Percentiles rank a stretch among this genome's conserved stretches.
phyloP scores from a whole-genome alignment of 345 rosid species.

The Eucalyptus leucophloia region DNA sequence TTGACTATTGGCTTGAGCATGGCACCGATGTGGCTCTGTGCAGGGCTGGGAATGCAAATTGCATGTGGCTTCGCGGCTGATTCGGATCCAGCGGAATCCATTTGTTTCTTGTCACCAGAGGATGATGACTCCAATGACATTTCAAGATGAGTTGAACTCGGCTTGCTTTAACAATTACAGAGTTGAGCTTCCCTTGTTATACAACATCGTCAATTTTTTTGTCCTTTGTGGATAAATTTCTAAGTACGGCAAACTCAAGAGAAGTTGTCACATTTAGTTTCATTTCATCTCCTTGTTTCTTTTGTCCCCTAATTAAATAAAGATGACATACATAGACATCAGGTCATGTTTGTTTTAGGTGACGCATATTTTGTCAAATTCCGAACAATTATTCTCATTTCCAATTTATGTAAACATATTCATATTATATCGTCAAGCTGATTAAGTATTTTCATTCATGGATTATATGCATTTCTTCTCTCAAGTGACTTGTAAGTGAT shows the following conservation, averaged over 20 bases:
- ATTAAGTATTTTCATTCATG: background rate
- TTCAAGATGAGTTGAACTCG: background rate
- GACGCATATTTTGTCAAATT: background rate
- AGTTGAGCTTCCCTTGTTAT: background rate
- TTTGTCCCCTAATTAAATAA: background rate
- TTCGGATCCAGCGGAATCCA: background rate
- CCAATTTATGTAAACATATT: background rate
- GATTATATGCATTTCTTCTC: background rate
- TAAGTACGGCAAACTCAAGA: background rate
- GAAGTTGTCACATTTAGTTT: background rate
- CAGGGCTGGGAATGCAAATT: background rate
- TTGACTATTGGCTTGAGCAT: background rate
- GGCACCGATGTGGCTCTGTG: conserved; percentile 2
- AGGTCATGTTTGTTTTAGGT: background rate
- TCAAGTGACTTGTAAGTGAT: background rate
- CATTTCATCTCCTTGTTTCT: background rate
- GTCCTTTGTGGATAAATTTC: background rate
- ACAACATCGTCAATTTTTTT: background rate
- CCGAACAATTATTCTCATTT: too few species aligned
- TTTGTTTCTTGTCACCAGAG: background rate
- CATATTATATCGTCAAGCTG: background rate
- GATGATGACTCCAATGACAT: background rate
- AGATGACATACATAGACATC: background rate
- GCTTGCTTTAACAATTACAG: background rate
- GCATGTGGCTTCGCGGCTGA: background rate